Base-by-base conservation (phyloP, 2,329 filamentous ascomycete species). In the Aspergillus persii region DNA sequence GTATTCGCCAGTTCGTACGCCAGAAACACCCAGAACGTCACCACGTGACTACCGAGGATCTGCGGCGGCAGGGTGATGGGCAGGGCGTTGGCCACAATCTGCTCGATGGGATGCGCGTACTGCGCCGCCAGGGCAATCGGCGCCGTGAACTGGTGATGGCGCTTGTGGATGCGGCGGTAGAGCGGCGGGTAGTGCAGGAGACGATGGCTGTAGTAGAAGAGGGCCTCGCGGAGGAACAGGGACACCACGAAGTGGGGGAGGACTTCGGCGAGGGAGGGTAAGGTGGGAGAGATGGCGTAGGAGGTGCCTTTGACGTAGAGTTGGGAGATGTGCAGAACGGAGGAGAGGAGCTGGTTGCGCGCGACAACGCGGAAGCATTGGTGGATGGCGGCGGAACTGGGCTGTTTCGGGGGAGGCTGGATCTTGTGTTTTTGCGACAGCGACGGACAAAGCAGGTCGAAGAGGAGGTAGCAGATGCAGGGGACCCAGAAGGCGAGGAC, bases 161-260 rank as follows among this genome's bases (percentile, higher is more conserved):
- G 74, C 63, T 85, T 85, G 74, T 86, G 84, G 59, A 86, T 78
- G 33, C 70, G 70, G 9, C 69, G 69, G 72, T 86, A 86, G 5
- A 84, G 68, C 5, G 62, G 68, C 0, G 78, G 81, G 5, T 74
- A 66, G 69, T 86, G 84, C 4, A 86, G 73, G 3, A 83, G 64
- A 6, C 84, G 81, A 68, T 86, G 84, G 27, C 75, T 68, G 64
- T 84, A 84, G 73, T 86, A 86, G 71, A 86, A 86, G 18, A 83
- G 63, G 1, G 77, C 61, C 64, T 86, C 84, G 51, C 83, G 80
- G 7, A 77, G 61, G 7, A 79, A 61, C 3, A 78, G 63, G 55
- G 76, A 78, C 61, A 81, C 49, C 8, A 72, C 4, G 26, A 85
- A 60, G 63, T 85, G 78, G 6, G 69, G 64, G 1, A 69, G 39